Base-by-base conservation (phyloP, 306 rosid genomes). In the cucumber (Cucumis sativus) region DNA sequence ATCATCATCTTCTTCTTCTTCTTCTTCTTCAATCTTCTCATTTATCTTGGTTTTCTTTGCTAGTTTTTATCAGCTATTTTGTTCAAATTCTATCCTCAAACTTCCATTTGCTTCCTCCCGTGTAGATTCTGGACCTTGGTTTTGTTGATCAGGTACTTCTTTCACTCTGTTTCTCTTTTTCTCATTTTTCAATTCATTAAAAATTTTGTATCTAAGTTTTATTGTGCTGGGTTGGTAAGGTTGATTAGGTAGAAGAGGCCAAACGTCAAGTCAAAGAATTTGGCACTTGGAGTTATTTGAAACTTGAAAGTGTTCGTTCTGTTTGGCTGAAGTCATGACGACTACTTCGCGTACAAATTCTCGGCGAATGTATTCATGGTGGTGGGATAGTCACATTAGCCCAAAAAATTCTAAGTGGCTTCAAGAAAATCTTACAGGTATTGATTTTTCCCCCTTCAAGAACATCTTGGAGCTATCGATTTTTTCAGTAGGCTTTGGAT, bases 361-460 rank as follows among this genome's bases (percentile, higher is more conserved):
- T 21, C 88, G 85, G 79, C 89, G 96, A 61, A 95, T 77, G 96
- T 95, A 95, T 85, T 95, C 98, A 51, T 95, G 98, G 98, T 95
- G 98, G 98, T 95, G 97, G 98, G 97, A 92, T 79, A 95, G 98
- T 86, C 98, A 95, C 82, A 89, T 92, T 77, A 92, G 97, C 80
- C 97, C 98, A 0, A 95, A 95, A 89, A 95, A 95, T 82, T 92
- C 98, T 13, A 95, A 86, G 89, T 95, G 98, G 98, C 98, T 95
- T 45, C 95, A 92, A 82, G 98, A 95, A 85, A 90, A 95, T 89
- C 91, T 92, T 74, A 90, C 97, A 21, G 97, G 98, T 79, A 43
- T 62, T 23, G 15, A 1, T n/a, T 47, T 21, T 18, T 12, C 8
- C 25, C 39, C 14, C 76, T 49, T 12, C 12, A 13, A 6, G 28